These are phyloP conservation scores for Pseudopyrenochaeta lycopersici DNA, from an alignment of 2,329 filamentous ascomycete species.

Conservation along the genomic window DNA sequence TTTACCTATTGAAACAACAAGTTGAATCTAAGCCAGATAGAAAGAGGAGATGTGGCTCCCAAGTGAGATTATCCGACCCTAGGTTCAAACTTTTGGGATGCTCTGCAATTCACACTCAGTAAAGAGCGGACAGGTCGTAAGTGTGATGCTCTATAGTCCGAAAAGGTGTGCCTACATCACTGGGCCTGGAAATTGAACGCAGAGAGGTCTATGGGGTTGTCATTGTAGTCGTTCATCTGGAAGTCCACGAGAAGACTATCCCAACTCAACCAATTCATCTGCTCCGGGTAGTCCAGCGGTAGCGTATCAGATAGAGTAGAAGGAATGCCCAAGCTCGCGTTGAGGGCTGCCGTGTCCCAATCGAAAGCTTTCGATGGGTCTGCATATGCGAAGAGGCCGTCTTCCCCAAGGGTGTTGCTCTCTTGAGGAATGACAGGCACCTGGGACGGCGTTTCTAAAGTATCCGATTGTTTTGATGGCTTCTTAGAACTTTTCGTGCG, in stretches of 20 bases:
- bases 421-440: neutral
- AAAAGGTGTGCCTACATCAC: neutral
- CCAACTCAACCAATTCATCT: slow-evolving; percentile 42
- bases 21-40: no score
- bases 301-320: slow-evolving; percentile 7
- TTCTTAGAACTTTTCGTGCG: slow-evolving; percentile 1
- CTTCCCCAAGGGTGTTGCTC: neutral
- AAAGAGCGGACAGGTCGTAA: no score
- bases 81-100: no score
- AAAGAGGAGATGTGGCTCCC: no score
- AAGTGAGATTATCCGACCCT: no score
- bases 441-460: neutral
- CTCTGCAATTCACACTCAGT: no score
- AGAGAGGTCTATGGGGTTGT: neutral
- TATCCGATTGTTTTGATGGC: neutral
- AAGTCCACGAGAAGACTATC: slow-evolving; percentile 39
- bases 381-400: neutral
- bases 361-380: slow-evolving; percentile 13
- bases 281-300: slow-evolving; percentile 20
- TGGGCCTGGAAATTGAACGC: neutral
- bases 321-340: slow-evolving; percentile 15
- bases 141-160: no score
- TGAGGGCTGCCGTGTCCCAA: slow-evolving; percentile 20
- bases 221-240: slow-evolving; percentile 10
- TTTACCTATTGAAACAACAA: no score